Percentiles rank a stretch among this genome's conserved stretches.
Conservation (phyloP, 2,329 filamentous ascomycete species). For the Aureobasidium namibiae region DNA sequence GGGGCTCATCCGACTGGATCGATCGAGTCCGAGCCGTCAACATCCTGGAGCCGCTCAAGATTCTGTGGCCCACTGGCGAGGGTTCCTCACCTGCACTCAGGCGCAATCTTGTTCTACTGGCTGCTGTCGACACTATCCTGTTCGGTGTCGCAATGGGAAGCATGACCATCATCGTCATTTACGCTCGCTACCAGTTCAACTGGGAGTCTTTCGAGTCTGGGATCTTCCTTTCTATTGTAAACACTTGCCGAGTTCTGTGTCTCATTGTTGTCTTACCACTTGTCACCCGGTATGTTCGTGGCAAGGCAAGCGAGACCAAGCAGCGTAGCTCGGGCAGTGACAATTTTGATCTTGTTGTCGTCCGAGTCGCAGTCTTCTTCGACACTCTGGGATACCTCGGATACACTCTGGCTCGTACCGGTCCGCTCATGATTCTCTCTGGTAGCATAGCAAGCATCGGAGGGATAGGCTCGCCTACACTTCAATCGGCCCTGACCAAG, state of each 20-base stretch:
- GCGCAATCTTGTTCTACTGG: constrained; percentile 73
- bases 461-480: constrained; percentile 74
- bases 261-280: constrained; percentile 69
- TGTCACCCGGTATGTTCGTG: constrained; percentile 68
- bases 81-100: constrained; percentile 55
- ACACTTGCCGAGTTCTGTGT: constrained; percentile 64
- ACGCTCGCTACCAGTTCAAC: constrained; percentile 68
- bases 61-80: constrained; percentile 65
- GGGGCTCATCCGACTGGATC: constrained; percentile 35
- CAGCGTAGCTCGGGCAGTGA: constrained; percentile 63
- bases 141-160: constrained; percentile 76
- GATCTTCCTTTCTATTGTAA: constrained; percentile 72
- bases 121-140: constrained; percentile 71
- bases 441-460: constrained; percentile 70
- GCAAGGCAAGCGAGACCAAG: constrained; percentile 36
- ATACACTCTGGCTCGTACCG: constrained; percentile 58
- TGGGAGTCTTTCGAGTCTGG: constrained; percentile 79
- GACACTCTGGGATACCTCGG: constrained; percentile 70
- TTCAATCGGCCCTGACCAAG: constrained; percentile 80
- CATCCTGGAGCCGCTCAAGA: constrained; percentile 66
- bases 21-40: constrained; percentile 45
- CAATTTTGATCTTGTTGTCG: constrained; percentile 64
- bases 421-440: constrained; percentile 58
- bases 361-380: constrained; percentile 66
- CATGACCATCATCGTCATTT: constrained; percentile 74